Evolutionary conservation across 257 asterid species (phyloP).

Genomic region (Vinca minor): DNA sequence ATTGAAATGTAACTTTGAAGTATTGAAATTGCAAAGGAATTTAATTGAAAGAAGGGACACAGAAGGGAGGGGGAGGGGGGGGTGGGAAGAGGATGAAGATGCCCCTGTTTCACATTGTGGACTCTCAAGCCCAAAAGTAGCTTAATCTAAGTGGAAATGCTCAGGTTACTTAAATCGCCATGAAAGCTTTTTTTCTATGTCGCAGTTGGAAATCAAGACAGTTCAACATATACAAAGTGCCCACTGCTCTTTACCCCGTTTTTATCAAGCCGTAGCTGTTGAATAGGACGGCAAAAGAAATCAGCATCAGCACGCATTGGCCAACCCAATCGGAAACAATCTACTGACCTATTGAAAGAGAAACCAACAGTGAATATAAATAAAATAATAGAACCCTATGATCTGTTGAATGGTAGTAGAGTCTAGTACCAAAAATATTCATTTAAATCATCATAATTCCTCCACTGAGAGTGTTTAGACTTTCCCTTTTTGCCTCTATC

Average conservation of each 20-base stretch:
- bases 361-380: constrained; percentile 10
- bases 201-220: background rate
- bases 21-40: background rate
- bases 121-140: background rate
- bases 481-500: constrained; percentile 71
- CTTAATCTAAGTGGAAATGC: background rate
- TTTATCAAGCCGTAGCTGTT: constrained; percentile 42
- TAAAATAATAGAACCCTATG: background rate
- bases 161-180: too few relatives aligned
- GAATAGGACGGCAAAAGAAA: constrained; percentile 63
- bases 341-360: constrained; percentile 63
- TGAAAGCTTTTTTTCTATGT: background rate
- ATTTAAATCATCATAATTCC: constrained; percentile 94
- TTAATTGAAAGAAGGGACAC: background rate
- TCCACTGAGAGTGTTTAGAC: constrained; percentile 97
- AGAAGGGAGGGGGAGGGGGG: too few relatives aligned
- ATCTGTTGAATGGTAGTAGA: background rate
- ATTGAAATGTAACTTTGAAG: background rate
- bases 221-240: background rate
- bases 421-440: constrained; percentile 81
- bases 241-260: constrained; percentile 47
- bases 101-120: background rate
- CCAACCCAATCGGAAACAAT: constrained; percentile 98
- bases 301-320: constrained; percentile 99
- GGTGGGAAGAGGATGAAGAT: background rate